phyloP scores from a whole-genome alignment of 208 protist species.

The Endotrypanum monterogeii region DNA sequence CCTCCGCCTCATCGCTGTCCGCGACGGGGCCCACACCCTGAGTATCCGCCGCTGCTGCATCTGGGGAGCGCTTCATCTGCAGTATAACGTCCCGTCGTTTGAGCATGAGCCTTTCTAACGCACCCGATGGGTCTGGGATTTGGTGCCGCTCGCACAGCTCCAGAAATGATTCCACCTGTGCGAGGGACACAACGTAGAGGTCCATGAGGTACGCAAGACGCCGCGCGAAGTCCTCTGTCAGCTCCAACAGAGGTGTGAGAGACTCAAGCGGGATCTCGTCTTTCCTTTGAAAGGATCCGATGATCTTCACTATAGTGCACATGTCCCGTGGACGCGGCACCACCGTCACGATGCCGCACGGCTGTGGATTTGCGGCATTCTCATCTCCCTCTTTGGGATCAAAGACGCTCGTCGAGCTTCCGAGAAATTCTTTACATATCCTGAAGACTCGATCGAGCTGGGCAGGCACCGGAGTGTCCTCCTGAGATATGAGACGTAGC shows the following conservation, averaged over 20 bases:
- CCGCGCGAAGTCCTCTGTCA: slow-evolving; percentile 63
- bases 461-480: slow-evolving; percentile 24
- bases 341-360: slow-evolving; percentile 14
- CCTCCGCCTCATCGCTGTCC: slow-evolving; percentile 21
- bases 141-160: slow-evolving; percentile 47
- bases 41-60: neutral
- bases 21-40: neutral
- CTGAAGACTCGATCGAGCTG: slow-evolving; percentile 22
- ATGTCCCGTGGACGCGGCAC: slow-evolving; percentile 64
- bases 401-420: neutral
- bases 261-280: slow-evolving; percentile 55
- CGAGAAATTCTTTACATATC: slow-evolving; percentile 13
- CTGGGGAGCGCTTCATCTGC: neutral
- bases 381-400: neutral
- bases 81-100: slow-evolving; percentile 22
- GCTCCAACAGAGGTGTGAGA: slow-evolving; percentile 45
- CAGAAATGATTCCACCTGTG: slow-evolving; percentile 51
- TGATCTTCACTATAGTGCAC: slow-evolving; percentile 39
- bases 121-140: slow-evolving; percentile 52
- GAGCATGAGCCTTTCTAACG: slow-evolving; percentile 30
- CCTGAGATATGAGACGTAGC: slow-evolving; percentile 26
- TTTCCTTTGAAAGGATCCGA: slow-evolving; percentile 45
- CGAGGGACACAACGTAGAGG: slow-evolving; percentile 50
- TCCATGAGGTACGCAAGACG: slow-evolving; percentile 45
- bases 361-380: neutral